phyloP scores from a whole-genome alignment of 257 asterid genomes.

The Marsdenia floribunda region DNA sequence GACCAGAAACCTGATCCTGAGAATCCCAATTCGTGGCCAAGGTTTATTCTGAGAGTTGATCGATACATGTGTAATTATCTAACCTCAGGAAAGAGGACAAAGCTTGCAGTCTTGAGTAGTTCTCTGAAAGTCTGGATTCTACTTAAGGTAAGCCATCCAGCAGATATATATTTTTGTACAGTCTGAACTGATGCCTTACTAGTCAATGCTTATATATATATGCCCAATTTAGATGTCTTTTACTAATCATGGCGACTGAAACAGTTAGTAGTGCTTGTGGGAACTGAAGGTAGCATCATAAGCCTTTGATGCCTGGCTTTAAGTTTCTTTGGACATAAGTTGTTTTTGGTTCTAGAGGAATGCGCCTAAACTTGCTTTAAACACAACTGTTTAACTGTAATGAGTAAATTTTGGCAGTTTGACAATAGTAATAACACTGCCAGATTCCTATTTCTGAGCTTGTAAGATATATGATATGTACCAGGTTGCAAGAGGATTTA shows the following conservation, averaged over 20 bases:
- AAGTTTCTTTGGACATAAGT: background rate
- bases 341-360: background rate
- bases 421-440: background rate
- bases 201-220: background rate
- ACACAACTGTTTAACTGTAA: background rate
- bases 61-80: constrained; percentile 85
- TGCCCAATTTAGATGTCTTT: background rate
- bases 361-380: background rate
- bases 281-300: background rate
- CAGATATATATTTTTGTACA: background rate
- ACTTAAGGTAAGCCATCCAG: constrained; percentile 56
- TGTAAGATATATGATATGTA: background rate
- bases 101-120: constrained; percentile 80
- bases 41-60: constrained; percentile 80
- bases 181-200: background rate
- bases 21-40: constrained; percentile 86
- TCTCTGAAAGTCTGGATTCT: constrained; percentile 98
- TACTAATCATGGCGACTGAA: background rate
- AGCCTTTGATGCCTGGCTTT: background rate
- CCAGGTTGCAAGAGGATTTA: constrained; percentile 84
- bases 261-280: background rate
- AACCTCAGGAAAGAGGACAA: constrained; percentile 88
- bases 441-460: background rate
- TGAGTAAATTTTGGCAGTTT: background rate
- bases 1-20: constrained; percentile 67